Evolutionary conservation across 176 grass and related monocot genomes (phyloP).

Genomic region (Oryza australiensis): DNA sequence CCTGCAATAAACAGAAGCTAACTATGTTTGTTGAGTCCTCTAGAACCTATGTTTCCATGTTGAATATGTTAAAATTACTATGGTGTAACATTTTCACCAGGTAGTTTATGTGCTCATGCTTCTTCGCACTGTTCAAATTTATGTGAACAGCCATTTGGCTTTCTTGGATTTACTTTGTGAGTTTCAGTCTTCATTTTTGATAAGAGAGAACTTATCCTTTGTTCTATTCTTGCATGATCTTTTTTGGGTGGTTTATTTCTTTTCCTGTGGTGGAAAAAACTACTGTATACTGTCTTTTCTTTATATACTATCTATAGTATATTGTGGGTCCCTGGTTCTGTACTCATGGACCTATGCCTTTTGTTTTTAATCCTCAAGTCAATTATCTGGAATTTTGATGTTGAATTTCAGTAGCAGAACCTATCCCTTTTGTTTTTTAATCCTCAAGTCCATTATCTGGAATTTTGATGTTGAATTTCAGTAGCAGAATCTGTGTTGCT

Average conservation of each 20-base stretch:
- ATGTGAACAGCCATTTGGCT: background rate
- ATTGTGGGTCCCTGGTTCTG: conserved; percentile 4
- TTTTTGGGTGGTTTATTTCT: background rate
- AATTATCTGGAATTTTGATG: conserved; percentile 12
- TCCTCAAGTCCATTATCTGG: background rate
- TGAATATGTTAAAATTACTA: background rate
- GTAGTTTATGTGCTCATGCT: conserved; percentile 22
- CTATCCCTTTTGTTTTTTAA: background rate
- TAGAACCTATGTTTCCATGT: background rate
- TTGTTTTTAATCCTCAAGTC: background rate
- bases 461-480: conserved; percentile 3
- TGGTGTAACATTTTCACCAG: background rate
- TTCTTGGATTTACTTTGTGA: background rate
- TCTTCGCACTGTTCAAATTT: conserved; percentile 13
- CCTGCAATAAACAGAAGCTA: background rate
- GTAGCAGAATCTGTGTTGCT: background rate
- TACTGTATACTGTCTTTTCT: too few species aligned
- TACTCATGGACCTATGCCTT: background rate
- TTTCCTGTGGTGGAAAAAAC: too few species aligned
- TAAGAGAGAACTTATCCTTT: background rate
- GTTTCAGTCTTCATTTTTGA: background rate
- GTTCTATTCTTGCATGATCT: conserved; percentile 17
- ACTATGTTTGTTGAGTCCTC: background rate
- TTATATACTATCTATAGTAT: too few species aligned
- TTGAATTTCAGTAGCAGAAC: conserved; percentile 7